Evolutionary conservation across 345 rosid genomes (phyloP), one percentile per base, ranked within the genome.

Genomic region (Melaleuca alternifolia): DNA sequence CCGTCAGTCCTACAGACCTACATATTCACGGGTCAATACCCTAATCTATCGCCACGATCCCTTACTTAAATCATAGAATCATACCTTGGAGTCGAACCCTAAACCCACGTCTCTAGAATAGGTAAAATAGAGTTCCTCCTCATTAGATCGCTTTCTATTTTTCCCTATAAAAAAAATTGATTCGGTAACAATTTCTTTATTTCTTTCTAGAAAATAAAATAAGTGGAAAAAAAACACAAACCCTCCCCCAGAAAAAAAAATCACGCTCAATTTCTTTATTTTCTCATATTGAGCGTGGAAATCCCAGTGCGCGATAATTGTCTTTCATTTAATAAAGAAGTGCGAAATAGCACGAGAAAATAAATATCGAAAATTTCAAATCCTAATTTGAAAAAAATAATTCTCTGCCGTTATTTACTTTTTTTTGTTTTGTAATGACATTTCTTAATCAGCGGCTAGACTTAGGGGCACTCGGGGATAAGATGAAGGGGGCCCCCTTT

Each of bases 221-320:
- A 59, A 30, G 12, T 6, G 71, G 12, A 5, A 30, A 2, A 6
- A n/a, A 59, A n/a, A 14, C 53, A 12, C 6, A 4, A 0, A n/a
- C 16, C n/a, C 33, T 16, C 28, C 41, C 41, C 41, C 41, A 41
- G 41, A 4, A 41, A 41, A 41, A 41, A 41, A 41, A 41, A n/a
- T 12, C 16, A n/a, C 0, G 71, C 37, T 30, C 71, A 2, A 59
- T 59, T 30, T n/a, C 33, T 59, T n/a, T 59, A n/a, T 59, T 59
- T n/a, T 30, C 37, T n/a, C 4, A 0, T 59, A 59, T 33, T n/a
- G n/a, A 59, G 33, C 0, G 0, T 59, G 71, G 33, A 12, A 11
- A 5, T 59, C 6, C n/a, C 9, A 0, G 0, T 0, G 0, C 16
- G 71, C n/a, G 16, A 59, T 59, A 5, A n/a, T 12, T 11, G 5